Base-by-base conservation (phyloP, 2,329 filamentous ascomycete genomes). In the Arthrobotrys iridis region DNA sequence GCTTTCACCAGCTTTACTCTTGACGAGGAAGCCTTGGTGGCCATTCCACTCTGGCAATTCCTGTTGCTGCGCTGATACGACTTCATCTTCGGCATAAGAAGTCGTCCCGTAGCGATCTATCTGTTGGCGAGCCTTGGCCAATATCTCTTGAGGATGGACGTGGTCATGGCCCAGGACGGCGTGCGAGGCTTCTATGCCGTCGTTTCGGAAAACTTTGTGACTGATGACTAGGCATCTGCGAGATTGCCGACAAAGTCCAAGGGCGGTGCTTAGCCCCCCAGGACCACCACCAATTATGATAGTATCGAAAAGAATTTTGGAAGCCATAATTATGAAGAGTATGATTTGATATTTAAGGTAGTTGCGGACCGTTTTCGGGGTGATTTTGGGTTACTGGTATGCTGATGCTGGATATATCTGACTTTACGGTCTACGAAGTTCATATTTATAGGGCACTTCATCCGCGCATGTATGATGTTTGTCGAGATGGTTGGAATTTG, bases 171-270 rank as follows among this genome's bases (percentile, higher is more conserved):
- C 72, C 8, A 77, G 77, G 24, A 78, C 76, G 45, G 58, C 77
- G 67, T 63, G 78, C 50, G 72, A 77, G 40, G 59, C 76, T 30
- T 77, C 55, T n/a, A 75, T 75, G 30, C 76, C 76, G 18, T 78
- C 72, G 46, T 80, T 80, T 18, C 79, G 77, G 37, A 79, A 80
- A 15, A 71, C 65, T 37, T 65, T 76, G 18, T 77, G 67, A 28
- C 76, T 76, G 57, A 79, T 70, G 28, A 80, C 52, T 6, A 77
- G 55, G n/a, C 70, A 77, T 13, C 68, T 78, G 28, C 78, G 77
- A 35, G 78, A 60, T 10, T 78, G 74, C n/a, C 79, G 78, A 28
- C 66, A 77, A 13, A 79, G 76, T 8, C 68, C 77, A 15, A 79
- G 77, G 20, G 78, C 77, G 33, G 76, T 63, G 15, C 76, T 76